Base-by-base conservation (phyloP, 164 flowering plant species). In the Kingdonia uniflora region DNA sequence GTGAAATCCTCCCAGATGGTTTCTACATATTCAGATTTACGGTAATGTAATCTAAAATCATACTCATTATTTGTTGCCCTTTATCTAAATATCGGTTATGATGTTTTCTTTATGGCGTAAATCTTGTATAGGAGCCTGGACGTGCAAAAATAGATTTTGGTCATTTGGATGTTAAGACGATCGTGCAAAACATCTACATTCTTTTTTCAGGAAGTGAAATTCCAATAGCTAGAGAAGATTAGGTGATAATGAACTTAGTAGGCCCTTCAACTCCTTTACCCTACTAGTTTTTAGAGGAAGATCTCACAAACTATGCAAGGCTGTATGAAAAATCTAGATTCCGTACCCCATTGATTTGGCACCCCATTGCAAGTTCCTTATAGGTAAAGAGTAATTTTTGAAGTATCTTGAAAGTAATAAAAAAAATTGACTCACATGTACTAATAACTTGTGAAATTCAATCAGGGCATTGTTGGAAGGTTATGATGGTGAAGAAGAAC, bases 81-180 rank as follows among this genome's bases (percentile, higher is more conserved):
- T n/a, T n/a, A n/a, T n/a, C n/a, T n/a, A n/a, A n/a, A n/a, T n/a
- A n/a, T n/a, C n/a, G n/a, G n/a, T n/a, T n/a, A n/a, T n/a, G n/a
- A n/a, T n/a, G n/a, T n/a, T 2, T 14, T 24, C 1, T 19, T 16
- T 19, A 19, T 3, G 48, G 48, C 21, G 16, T 20, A 13, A 15
- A 37, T 12, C 16, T 24, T 19, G 26, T 57, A 33, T 47, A 84
- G 92, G 74, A 76, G 55, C 85, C 87, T 14, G 87, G 84, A 23
- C 54, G 79, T 33, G 82, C 82, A 15, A 87, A 79, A 69, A 83
- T 83, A 48, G 87, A 84, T 70, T 84, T 84, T 61, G 76, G 85
- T 1, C 78, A 85, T 6, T 53, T 76, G 39, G 81, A 82, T 58
- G 72, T 65, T 10, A 78, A 72, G 54, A 80, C 86, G 0, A 80